A percentile compares a stretch with the other conserved stretches of the same genome.
phyloP scores from a whole-genome alignment of 768 basidiomycete species.

The Cytidiella melzeri region DNA sequence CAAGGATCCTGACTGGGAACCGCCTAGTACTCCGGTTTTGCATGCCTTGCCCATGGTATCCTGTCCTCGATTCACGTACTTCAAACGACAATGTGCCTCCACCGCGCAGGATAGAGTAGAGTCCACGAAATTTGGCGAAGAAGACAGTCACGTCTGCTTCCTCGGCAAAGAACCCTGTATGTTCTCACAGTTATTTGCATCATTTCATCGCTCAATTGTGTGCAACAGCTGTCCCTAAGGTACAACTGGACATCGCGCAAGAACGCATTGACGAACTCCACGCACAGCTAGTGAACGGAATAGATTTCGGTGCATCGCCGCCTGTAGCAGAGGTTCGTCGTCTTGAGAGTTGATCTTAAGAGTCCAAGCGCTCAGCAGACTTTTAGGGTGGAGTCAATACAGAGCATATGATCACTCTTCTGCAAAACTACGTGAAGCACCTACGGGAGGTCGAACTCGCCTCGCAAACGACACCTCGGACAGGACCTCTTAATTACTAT shows the following conservation, averaged over 20 bases:
- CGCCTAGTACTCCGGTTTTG: slow-evolving; percentile 48
- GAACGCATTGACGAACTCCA: slow-evolving; percentile 48
- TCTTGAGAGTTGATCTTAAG: not conserved
- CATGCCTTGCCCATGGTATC: slow-evolving; percentile 67
- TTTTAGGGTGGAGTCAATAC: slow-evolving; percentile 10
- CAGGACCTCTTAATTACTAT: slow-evolving; percentile 44
- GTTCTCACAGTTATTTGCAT: slow-evolving; percentile 18
- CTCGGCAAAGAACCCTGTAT: slow-evolving; percentile 67
- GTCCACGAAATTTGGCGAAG: slow-evolving; percentile 78
- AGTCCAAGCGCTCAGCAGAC: no score
- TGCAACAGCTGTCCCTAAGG: slow-evolving; percentile 48
- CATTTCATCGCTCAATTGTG: slow-evolving; percentile 2
- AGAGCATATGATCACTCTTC: slow-evolving; percentile 49
- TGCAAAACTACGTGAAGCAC: slow-evolving; percentile 56
- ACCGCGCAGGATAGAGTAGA: slow-evolving; percentile 35
- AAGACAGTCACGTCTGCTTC: slow-evolving; percentile 77
- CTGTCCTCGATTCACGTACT: slow-evolving; percentile 81
- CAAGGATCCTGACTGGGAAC: slow-evolving; percentile 66
- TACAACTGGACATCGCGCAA: slow-evolving; percentile 57
- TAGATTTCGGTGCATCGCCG: no score
- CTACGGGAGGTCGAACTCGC: slow-evolving; percentile 41
- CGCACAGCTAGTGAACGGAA: slow-evolving; percentile 4
- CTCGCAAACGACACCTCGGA: slow-evolving; percentile 25
- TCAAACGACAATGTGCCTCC: slow-evolving; percentile 43
- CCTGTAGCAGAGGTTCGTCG: no score